Evolutionary conservation across 2,329 filamentous ascomycete species (phyloP).

Genomic region (Botryotinia globosa): DNA sequence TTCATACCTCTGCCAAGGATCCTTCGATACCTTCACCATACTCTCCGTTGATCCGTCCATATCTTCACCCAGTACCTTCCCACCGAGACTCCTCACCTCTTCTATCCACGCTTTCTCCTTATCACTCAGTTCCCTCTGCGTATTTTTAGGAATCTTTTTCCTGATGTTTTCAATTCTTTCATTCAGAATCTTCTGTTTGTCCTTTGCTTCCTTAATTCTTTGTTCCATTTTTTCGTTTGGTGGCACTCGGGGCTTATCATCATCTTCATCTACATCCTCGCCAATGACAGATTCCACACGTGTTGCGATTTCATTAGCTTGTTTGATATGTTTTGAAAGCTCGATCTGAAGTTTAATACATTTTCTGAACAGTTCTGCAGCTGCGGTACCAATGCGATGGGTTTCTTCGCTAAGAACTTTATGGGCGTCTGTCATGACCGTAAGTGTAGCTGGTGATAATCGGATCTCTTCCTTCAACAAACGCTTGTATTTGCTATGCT

Average conservation of each 20-base stretch:
- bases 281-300: conserved; percentile 66
- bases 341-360: conserved; percentile 67
- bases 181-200: conserved; percentile 55
- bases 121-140: conserved; percentile 55
- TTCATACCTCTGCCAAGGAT: conserved; percentile 55
- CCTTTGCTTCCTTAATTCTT: conserved; percentile 53
- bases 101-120: conserved; percentile 59
- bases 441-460: conserved; percentile 67
- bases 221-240: conserved; percentile 58
- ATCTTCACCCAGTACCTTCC: conserved; percentile 37
- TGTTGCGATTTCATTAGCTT: conserved; percentile 62
- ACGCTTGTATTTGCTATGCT: conserved; percentile 59
- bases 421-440: conserved; percentile 70
- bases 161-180: conserved; percentile 59
- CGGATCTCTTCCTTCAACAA: conserved; percentile 65
- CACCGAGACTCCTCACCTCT: conserved; percentile 49
- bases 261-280: conserved; percentile 48
- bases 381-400: conserved; percentile 63
- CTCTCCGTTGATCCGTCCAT: neutral
- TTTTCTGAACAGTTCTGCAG: conserved; percentile 69
- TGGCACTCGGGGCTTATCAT: conserved; percentile 47
- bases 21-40: conserved; percentile 39
- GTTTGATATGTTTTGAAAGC: conserved; percentile 63
- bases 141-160: conserved; percentile 49
- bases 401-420: conserved; percentile 69